Base-by-base conservation (phyloP, 2,329 filamentous ascomycete genomes). In the Cercospora canescens region DNA sequence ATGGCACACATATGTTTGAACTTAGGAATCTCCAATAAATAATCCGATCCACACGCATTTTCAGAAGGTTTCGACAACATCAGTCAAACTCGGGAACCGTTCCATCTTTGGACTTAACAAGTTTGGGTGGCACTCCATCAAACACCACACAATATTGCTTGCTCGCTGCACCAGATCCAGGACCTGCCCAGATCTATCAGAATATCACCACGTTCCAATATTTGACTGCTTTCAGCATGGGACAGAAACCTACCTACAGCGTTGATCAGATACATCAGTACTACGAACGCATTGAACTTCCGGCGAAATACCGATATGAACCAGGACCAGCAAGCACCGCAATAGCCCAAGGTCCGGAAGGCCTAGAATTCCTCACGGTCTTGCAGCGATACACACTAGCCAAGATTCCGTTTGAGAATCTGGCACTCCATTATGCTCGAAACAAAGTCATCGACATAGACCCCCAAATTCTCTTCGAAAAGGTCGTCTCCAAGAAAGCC, bases 401-500 rank as follows among this genome's bases (percentile, higher is more conserved):
- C 18, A 73, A 78, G 14, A 79, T 88, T 8, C 84, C 85, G 0
- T 88, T 86, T 76, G 86, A 87, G 12, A 88, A 87, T 67, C 76
- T 88, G 18, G 79, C 76, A 1, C 75, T 88, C 60, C 87, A 88
- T 71, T 86, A 86, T 71, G 83, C 82, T 2, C 76, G 77, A n/a
- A 77, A 81, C 52, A 82, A 81, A 59, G 74, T 74, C 24, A 80
- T 87, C 45, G 81, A 81, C 1, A 76, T 87, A 30, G 80, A 87
- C 60, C 79, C 83, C 0, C 75, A 84, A 12, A 75, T 76, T 1
- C 74, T 88, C 7, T 88, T 82, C 72, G 76, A 81, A 30, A 88
- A 88, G 73, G 79, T 88, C 34, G 80, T 76, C 7, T 62, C 52
- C 34, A 64, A 84, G 2, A 77, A 78, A 30, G 68, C 63, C 55